These are phyloP conservation scores for Raphanus raphanistrum DNA, from an alignment of 345 rosid species.

Conservation along the genomic window DNA sequence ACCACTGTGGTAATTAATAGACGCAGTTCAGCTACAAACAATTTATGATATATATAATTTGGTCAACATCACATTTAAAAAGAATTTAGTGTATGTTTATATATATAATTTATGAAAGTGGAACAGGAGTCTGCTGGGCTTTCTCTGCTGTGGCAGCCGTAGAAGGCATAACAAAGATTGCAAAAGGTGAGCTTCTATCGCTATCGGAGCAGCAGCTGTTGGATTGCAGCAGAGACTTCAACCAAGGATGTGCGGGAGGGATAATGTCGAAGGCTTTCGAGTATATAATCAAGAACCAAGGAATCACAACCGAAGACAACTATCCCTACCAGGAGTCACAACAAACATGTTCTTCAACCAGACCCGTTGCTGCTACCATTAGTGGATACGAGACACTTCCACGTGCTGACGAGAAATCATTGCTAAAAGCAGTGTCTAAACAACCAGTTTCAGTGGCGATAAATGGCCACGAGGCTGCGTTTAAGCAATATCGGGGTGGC, in stretches of 20 bases:
- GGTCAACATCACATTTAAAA: neutral
- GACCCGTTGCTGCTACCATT: constrained; percentile 10
- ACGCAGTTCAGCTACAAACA: neutral
- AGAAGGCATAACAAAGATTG: constrained; percentile 1
- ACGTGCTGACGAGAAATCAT: constrained; percentile 8
- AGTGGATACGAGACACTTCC: constrained; percentile 30
- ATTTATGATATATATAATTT: neutral
- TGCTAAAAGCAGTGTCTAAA: constrained; percentile 21
- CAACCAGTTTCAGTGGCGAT: constrained; percentile 26
- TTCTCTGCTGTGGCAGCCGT: neutral
- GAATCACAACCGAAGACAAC: neutral
- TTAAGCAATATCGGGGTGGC: constrained; percentile 42
- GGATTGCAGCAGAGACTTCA: neutral
- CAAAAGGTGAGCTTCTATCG: neutral
- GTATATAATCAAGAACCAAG: neutral
- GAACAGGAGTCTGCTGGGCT: neutral
- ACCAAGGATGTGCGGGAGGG: neutral
- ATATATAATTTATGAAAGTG: neutral
- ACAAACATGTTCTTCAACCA: constrained; percentile 37
- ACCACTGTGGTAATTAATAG: constrained; percentile 40
- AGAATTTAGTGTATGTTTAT: neutral
- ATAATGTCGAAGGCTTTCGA: neutral
- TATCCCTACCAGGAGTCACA: neutral
- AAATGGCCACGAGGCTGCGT: constrained; percentile 26
- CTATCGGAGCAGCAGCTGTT: neutral